Conservation (phyloP, 2,329 filamentous ascomycete genomes). For the Verticillium tricorpus region DNA sequence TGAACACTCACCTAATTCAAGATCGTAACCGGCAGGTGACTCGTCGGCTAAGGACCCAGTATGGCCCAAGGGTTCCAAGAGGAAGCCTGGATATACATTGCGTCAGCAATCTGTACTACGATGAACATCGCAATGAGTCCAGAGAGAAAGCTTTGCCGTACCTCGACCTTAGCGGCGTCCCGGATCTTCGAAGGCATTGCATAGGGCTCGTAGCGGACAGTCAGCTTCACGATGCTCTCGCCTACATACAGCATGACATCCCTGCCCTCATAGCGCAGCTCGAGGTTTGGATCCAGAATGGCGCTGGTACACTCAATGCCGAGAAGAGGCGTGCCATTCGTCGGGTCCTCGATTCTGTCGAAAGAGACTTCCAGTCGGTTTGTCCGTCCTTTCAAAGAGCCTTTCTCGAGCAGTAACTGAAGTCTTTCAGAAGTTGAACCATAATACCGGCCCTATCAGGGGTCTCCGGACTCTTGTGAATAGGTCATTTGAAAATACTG, state of each 20-base stretch:
- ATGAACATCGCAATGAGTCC: slow-evolving; percentile 24
- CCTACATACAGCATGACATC: slow-evolving; percentile 35
- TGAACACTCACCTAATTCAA: slow-evolving; percentile 28
- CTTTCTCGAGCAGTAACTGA: no score
- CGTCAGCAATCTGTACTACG: slow-evolving; percentile 39
- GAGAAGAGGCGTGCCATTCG: slow-evolving; percentile 30
- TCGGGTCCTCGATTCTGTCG: slow-evolving; percentile 24
- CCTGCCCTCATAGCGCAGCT: slow-evolving; percentile 34
- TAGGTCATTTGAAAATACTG: background rate
- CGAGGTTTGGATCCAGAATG: slow-evolving; percentile 39
- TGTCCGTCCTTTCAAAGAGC: slow-evolving; percentile 4
- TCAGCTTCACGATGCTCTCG: slow-evolving; percentile 27
- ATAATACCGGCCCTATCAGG: background rate
- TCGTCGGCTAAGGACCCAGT: slow-evolving; percentile 20
- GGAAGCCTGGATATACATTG: slow-evolving; percentile 33
- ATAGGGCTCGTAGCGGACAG: slow-evolving; percentile 38
- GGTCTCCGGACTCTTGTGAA: background rate
- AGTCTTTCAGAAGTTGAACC: background rate
- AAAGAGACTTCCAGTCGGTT: slow-evolving; percentile 26
- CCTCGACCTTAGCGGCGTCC: slow-evolving; percentile 37
- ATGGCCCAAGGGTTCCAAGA: slow-evolving; percentile 18
- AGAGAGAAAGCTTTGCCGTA: slow-evolving; percentile 13
- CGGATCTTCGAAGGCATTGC: slow-evolving; percentile 35
- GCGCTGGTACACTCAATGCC: slow-evolving; percentile 28
- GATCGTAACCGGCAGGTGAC: slow-evolving; percentile 32